Evolutionary conservation across 306 rosid species (phyloP), one percentile per base, ranked within the genome.

Genomic region (Trichosanthes truncata): DNA sequence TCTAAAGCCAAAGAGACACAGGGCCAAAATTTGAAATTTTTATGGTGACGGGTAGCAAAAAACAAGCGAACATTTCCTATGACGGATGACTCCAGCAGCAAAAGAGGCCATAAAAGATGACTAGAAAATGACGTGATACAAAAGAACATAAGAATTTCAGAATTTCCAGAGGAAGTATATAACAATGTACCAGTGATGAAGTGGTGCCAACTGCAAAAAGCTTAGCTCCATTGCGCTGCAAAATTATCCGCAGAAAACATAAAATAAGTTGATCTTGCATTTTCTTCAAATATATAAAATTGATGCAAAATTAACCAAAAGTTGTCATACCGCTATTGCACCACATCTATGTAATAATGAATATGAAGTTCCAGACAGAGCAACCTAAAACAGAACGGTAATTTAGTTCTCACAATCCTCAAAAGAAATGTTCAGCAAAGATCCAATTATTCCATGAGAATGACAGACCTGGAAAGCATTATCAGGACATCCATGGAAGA

Each of bases 391-490:
- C 53, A 72, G 40, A 41, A 45, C 41, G 25, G 59, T 26, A 26
- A 46, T 72, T 72, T 15, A 72, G 57, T 26, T 26, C 26, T 72
- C 76, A 10, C 9, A 25, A 76, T 53, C 29, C 17, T 53, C 25
- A 81, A 80, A 76, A 82, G 78, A 20, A 80, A 26, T 81, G 78
- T 93, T 62, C 35, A 7, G 59, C 23, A 46, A 72, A 71, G 35
- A 71, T 72, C 38, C 25, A 46, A 72, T 9, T 72, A 72, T 14
- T 72, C 59, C 85, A 92, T 96, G 93, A 80, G 85, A 48, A 90
- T 90, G 45, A 93, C 94, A 68, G 93, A 93, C 99, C 96, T 95
- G 99, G 51, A 95, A 95, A 57, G 99, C 97, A 82, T 95, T 95
- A 76, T 91, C 99, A 0, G 99, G 99, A 82, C 99, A 95, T 81